phyloP scores from a whole-genome alignment of 169 alveolate species.

The Plasmodium gaboni region DNA sequence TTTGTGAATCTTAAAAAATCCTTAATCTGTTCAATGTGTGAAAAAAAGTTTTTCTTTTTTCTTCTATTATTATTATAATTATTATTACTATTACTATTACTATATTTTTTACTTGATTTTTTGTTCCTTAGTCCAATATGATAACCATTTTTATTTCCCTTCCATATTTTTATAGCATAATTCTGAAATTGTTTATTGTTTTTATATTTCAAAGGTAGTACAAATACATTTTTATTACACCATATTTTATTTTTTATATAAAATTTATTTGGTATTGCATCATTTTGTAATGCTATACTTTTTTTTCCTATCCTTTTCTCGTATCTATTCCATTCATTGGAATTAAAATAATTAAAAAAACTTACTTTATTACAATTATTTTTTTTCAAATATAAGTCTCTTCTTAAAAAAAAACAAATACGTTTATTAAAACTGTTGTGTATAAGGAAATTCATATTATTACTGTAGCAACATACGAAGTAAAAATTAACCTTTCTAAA shows the following conservation, averaged over 20 bases:
- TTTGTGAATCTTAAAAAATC: constrained; percentile 42
- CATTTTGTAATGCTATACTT: too few relatives aligned
- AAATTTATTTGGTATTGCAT: not conserved
- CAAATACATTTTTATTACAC: not conserved
- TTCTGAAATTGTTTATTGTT: too few relatives aligned
- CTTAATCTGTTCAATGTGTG: constrained; percentile 20
- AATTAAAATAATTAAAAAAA: not conserved
- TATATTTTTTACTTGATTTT: not conserved
- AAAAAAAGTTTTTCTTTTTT: not conserved
- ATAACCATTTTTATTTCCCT: constrained; percentile 12
- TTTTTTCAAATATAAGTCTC: constrained; percentile 7
- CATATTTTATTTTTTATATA: constrained; percentile 13
- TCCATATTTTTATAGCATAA: not conserved
- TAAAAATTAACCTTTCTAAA: too few relatives aligned
- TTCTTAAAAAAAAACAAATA: constrained; percentile 12
- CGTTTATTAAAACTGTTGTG: constrained; percentile 4
- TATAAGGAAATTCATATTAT: constrained; percentile 29
- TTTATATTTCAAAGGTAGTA: not conserved
- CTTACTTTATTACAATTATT: constrained; percentile 3
- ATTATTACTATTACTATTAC: too few relatives aligned
- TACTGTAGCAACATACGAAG: not conserved
- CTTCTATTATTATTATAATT: too few relatives aligned
- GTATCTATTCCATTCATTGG: not conserved
- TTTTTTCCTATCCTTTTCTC: not conserved
- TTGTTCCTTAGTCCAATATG: not conserved